A percentile compares a stretch with the other conserved stretches of the same genome.
Evolutionary conservation across 345 rosid species (phyloP).

Genomic region (Microcos paniculata): DNA sequence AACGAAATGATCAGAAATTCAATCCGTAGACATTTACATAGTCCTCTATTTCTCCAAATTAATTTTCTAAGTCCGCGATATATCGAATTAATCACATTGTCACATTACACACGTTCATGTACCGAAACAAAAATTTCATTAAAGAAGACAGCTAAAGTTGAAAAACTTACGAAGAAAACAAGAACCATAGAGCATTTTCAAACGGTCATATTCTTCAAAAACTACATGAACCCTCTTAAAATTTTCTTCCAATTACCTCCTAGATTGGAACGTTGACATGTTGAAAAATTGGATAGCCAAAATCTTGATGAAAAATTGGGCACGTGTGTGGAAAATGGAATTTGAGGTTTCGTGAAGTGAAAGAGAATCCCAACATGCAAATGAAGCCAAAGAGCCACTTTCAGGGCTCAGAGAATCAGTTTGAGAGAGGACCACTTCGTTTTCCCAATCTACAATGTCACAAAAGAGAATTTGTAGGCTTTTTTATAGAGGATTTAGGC

Average conservation of each 20-base stretch:
- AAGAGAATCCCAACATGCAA: neutral
- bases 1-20: no score
- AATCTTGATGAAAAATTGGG: neutral
- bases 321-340: neutral
- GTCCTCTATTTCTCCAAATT: no score
- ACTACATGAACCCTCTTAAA: neutral
- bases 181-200: neutral
- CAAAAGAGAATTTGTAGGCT: neutral
- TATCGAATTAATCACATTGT: no score
- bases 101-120: no score
- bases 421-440: neutral
- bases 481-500: neutral
- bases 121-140: no score
- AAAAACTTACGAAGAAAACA: neutral
- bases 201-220: neutral
- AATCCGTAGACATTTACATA: no score
- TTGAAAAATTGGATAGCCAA: neutral
- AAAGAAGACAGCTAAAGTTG: neutral
- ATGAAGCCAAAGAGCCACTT: slow-evolving; percentile 1
- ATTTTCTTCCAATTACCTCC: neutral
- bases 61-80: no score
- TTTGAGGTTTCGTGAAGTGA: neutral
- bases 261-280: neutral
- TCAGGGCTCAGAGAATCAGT: neutral
- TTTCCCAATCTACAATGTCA: neutral